phyloP scores from a whole-genome alignment of 2,329 filamentous ascomycete genomes.

The Emmonsiellopsis sp. region DNA sequence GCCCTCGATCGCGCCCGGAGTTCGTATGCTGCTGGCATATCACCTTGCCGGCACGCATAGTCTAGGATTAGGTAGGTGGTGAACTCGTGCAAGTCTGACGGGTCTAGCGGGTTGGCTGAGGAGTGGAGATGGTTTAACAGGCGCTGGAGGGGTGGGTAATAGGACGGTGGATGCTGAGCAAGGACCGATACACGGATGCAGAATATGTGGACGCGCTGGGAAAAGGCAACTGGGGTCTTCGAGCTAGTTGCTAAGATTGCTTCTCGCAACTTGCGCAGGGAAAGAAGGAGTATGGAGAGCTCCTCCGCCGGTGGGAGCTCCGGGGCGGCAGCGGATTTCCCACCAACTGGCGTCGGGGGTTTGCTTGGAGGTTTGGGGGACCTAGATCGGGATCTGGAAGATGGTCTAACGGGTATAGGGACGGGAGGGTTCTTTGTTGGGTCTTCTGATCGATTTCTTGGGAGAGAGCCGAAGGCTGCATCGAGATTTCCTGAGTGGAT shows the following conservation, averaged over 20 bases:
- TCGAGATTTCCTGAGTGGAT: constrained; percentile 64
- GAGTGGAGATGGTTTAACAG: constrained; percentile 63
- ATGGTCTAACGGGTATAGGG: constrained; percentile 12
- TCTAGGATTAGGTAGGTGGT: constrained; percentile 76
- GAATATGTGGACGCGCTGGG: constrained; percentile 84
- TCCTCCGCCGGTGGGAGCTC: constrained; percentile 44
- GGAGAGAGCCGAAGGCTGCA: constrained; percentile 61
- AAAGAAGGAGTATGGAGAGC: constrained; percentile 65
- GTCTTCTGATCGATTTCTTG: constrained; percentile 27
- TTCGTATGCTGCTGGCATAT: constrained; percentile 63
- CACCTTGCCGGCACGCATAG: constrained; percentile 70
- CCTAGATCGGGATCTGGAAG: constrained; percentile 3
- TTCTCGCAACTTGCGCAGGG: constrained; percentile 86
- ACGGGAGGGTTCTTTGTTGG: constrained; percentile 31
- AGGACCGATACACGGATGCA: constrained; percentile 77
- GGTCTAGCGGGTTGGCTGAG: constrained; percentile 54
- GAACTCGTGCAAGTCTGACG: constrained; percentile 68
- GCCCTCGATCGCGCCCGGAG: constrained; percentile 43
- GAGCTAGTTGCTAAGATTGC: constrained; percentile 66
- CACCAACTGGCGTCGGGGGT: neutral
- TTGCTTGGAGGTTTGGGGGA: constrained; percentile 7
- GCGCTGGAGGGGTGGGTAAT: constrained; percentile 76
- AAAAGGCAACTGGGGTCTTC: constrained; percentile 66
- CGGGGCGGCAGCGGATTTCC: constrained; percentile 6
- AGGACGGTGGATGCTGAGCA: constrained; percentile 73